phyloP scores from a whole-genome alignment of 106 monocot genomes.

The Acorus gramineus region DNA sequence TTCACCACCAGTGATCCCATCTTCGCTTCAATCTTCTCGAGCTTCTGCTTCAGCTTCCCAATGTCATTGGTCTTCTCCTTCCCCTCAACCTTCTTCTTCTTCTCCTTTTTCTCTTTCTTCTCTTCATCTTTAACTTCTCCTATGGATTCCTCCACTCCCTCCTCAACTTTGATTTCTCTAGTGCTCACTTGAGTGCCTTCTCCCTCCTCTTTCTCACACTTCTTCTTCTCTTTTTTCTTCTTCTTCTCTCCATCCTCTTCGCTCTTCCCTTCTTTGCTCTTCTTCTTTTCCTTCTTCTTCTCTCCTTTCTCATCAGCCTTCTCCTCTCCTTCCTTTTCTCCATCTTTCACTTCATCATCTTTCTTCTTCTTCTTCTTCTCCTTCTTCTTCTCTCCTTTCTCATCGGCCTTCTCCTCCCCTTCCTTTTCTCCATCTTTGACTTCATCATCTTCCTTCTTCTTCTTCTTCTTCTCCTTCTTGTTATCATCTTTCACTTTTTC shows the following conservation, averaged over 20 bases:
- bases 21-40: conserved; percentile 50
- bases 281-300: not conserved
- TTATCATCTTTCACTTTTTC: conserved; percentile 11
- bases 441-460: not conserved
- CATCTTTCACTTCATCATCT: conserved; percentile 5
- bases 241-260: conserved; percentile 10
- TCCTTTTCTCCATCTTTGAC: no score
- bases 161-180: conserved; percentile 18
- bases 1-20: conserved; percentile 26
- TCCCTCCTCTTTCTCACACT: conserved; percentile 7
- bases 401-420: not conserved
- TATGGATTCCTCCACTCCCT: conserved; percentile 9
- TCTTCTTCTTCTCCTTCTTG: not conserved
- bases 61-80: conserved; percentile 24
- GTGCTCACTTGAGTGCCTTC: not conserved
- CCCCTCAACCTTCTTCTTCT: not conserved
- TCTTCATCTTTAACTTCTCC: conserved; percentile 10
- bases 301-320: conserved; percentile 7
- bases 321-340: conserved; percentile 1
- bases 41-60: conserved; percentile 43
- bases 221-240: conserved; percentile 4
- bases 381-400: conserved; percentile 6
- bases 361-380: not conserved
- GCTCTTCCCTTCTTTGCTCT: not conserved
- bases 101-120: not conserved